Base-by-base conservation (phyloP, 177 flowering plant species). In the Telopea speciosissima region DNA sequence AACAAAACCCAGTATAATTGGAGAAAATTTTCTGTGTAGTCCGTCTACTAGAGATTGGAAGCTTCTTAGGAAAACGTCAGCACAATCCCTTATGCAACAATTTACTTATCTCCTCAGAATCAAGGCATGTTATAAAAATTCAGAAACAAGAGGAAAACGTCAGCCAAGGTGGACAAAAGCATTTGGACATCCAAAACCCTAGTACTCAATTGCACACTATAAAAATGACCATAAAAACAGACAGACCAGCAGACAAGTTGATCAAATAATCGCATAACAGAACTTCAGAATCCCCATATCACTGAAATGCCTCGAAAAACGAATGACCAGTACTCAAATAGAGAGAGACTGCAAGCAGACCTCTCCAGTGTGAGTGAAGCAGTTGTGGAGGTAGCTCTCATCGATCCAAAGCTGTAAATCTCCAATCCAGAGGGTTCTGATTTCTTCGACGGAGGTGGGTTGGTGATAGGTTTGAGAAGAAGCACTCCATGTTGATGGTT, bases 391-490 rank as follows among this genome's bases (percentile, higher is more conserved):
- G 75, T 93, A 92, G 66, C 65, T 23, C 65, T 93, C 98, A 62
- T 95, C 97, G 77, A 82, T 91, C 99, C 99, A 94, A 68, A 85
- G 87, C 79, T 93, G 97, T 65, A 92, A 81, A 79, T 94, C 97
- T 0, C 97, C 97, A 68, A 92, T 90, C 98, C 98, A 93, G 7
- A 93, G 93, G 24, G 98, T 91, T 58, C 95, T 67, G 9, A 90
- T 90, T 74, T 94, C 98, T 69, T 92, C 98, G 5, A 83, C 72
- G 22, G 95, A 68, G 8, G 88, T 78, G 1, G 97, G 97, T 63
- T 92, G 98, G 69, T 90, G 93, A 65, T 89, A 82, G 40, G 78
- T 73, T 65, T 76, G 80, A 67, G 79, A 62, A 62, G 74, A 56
- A 12, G 70, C 72, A 28, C 42, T 73, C 78, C 76, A 63, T 16